Conservation (phyloP, 768 basidiomycete species). For the Wakefieldia striispora region DNA sequence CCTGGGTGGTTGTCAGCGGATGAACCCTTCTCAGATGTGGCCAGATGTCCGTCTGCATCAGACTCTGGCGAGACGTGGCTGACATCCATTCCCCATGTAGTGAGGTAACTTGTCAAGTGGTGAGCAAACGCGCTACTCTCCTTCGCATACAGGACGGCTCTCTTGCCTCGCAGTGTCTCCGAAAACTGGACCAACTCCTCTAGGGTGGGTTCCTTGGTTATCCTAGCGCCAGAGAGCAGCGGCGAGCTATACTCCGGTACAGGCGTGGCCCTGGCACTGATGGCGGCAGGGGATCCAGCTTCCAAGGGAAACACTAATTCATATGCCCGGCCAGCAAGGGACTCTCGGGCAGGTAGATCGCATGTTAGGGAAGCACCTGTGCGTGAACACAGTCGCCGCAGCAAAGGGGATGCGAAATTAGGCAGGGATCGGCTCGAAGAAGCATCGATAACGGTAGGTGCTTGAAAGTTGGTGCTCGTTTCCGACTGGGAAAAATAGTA, state of each 20-base stretch:
- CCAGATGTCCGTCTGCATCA: slow-evolving; percentile 42
- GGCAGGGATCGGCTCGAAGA: slow-evolving; percentile 32
- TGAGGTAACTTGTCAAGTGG: slow-evolving; percentile 89
- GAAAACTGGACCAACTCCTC: slow-evolving; percentile 77
- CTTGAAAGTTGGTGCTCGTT: slow-evolving; percentile 6
- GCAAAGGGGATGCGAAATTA: slow-evolving; percentile 49
- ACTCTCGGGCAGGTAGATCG: slow-evolving; percentile 42
- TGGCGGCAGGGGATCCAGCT: slow-evolving; percentile 48
- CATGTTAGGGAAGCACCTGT: slow-evolving; percentile 46
- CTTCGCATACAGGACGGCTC: slow-evolving; percentile 80
- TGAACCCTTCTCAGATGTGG: slow-evolving; percentile 13
- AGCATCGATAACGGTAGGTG: slow-evolving; percentile 9
- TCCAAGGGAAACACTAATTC: slow-evolving; percentile 66
- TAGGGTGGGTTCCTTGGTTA: slow-evolving; percentile 72
- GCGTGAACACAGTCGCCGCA: slow-evolving; percentile 59
- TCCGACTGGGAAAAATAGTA: slow-evolving; percentile 34
- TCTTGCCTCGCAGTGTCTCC: slow-evolving; percentile 79
- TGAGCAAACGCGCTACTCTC: slow-evolving; percentile 88
- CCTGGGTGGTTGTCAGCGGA: slow-evolving; percentile 7
- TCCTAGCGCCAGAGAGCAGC: slow-evolving; percentile 46
- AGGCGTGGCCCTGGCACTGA: slow-evolving; percentile 39
- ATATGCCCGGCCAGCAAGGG: slow-evolving; percentile 52
- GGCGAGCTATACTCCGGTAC: slow-evolving; percentile 48
- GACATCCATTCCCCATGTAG: slow-evolving; percentile 94
- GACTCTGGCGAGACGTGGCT: slow-evolving; percentile 69